A percentile compares a stretch with the other conserved stretches of the same genome.
These are phyloP conservation scores for Novymonas esmeraldas DNA, from an alignment of 208 protist genomes.

Conservation along the genomic window DNA sequence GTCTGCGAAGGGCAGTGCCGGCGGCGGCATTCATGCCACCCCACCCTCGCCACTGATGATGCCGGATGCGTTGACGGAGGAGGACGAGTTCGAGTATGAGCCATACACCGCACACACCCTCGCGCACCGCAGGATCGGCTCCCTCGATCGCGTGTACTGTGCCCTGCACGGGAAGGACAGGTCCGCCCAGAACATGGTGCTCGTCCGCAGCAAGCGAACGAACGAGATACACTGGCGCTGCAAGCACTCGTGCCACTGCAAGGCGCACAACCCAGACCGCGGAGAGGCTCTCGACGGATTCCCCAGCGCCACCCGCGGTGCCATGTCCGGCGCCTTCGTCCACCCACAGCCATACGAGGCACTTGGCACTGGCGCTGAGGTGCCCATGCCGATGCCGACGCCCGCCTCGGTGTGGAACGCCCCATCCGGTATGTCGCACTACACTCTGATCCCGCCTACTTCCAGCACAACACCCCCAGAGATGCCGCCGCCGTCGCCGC, in stretches of 20 bases:
- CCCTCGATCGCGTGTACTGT: conserved; percentile 36
- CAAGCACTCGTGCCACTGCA: conserved; percentile 38
- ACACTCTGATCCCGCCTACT: background rate
- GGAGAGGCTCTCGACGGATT: too few species aligned
- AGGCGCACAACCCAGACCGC: conserved; percentile 10
- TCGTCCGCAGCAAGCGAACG: conserved; percentile 25
- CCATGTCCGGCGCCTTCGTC: background rate
- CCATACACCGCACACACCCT: conserved; percentile 37
- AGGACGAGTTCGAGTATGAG: conserved; percentile 32
- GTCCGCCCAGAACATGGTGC: conserved; percentile 44
- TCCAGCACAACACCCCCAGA: background rate
- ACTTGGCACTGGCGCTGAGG: background rate
- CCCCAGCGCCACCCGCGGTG: too few species aligned
- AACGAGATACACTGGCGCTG: conserved; percentile 36
- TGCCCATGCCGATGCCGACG: background rate
- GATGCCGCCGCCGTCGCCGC: background rate
- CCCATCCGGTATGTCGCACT: background rate
- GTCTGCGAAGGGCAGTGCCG: background rate
- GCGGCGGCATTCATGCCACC: too few species aligned
- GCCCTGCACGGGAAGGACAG: conserved; percentile 35
- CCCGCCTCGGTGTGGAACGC: background rate
- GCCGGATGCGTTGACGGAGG: too few species aligned
- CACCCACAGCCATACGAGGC: background rate
- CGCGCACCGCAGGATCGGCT: conserved; percentile 26
- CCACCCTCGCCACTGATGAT: background rate